Percentiles rank a stretch among this genome's conserved stretches.
Conservation (phyloP, 2,329 filamentous ascomycete genomes). For the Pezicula carpinea region DNA sequence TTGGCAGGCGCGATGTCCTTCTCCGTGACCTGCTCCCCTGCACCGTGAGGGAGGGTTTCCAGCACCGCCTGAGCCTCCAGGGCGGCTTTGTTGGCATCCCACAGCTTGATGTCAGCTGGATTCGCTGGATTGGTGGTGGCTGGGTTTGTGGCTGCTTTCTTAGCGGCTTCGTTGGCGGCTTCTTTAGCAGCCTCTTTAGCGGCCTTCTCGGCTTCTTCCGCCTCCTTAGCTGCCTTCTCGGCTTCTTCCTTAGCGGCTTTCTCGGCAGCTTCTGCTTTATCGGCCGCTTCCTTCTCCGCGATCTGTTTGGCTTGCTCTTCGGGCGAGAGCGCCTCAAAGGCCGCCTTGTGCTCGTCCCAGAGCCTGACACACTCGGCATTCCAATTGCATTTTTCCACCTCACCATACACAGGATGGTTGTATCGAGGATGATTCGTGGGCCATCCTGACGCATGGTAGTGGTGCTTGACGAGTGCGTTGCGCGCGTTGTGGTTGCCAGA, state of each 20-base stretch:
- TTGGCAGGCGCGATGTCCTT: no score
- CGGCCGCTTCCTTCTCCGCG: conserved; percentile 18
- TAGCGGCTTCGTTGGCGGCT: no score
- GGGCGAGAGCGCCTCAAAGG: conserved; percentile 52
- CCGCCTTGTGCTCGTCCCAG: conserved; percentile 62
- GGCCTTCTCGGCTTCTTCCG: background rate
- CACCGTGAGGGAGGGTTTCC: no score
- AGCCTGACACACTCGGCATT: conserved; percentile 55
- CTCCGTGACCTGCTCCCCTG: no score
- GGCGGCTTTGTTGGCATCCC: no score
- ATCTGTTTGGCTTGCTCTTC: conserved; percentile 51
- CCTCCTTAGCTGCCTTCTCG: background rate
- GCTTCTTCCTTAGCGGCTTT: background rate
- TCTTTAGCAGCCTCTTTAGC: no score
- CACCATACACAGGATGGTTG: conserved; percentile 63
- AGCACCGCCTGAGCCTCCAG: no score
- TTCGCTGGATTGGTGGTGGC: no score
- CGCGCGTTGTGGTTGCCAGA: conserved; percentile 65
- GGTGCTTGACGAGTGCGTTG: conserved; percentile 65
- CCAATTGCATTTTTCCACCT: conserved; percentile 71
- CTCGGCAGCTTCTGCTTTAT: conserved; percentile 2
- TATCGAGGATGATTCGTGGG: conserved; percentile 61
- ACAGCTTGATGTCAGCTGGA: no score
- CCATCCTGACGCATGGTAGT: conserved; percentile 73
- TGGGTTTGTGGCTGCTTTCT: no score